A percentile compares a stretch with the other conserved stretches of the same genome.
These are phyloP conservation scores for Orbilia brochopaga DNA, from an alignment of 2,329 filamentous ascomycete species.

Conservation along the genomic window DNA sequence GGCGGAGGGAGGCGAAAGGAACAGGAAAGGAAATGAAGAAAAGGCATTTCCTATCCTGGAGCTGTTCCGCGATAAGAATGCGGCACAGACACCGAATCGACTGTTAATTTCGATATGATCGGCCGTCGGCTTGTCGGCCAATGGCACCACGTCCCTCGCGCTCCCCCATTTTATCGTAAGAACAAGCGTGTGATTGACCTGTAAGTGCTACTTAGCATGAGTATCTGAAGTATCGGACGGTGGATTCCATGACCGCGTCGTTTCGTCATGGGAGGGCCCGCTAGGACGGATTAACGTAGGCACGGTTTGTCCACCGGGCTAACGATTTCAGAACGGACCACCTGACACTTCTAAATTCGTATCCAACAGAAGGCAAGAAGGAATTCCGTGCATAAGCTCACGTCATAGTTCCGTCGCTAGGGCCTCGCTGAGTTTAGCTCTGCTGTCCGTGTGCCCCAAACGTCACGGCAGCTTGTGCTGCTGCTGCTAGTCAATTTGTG, in stretches of 20 bases:
- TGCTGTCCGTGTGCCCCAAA: conserved; percentile 12
- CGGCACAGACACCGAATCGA: neutral
- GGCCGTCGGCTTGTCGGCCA: conserved; percentile 5
- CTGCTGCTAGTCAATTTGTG: neutral
- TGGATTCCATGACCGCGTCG: conserved; percentile 17
- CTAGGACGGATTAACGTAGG: neutral
- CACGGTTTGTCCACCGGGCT: conserved; percentile 22
- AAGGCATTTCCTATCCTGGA: neutral
- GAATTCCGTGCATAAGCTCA: conserved; percentile 50
- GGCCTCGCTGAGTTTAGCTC: conserved; percentile 23
- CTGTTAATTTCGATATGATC: conserved; percentile 3
- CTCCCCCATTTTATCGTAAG: too few relatives aligned
- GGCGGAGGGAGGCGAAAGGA: neutral
- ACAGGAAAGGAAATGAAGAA: neutral
- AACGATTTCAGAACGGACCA: conserved; percentile 51
- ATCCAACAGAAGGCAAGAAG: conserved; percentile 49
- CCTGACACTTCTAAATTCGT: conserved; percentile 51
- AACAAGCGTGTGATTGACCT: too few relatives aligned
- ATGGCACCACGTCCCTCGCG: conserved; percentile 11
- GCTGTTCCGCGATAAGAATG: conserved; percentile 6
- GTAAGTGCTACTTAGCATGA: too few relatives aligned
- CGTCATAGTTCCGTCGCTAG: conserved; percentile 48
- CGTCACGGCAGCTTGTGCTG: conserved; percentile 28
- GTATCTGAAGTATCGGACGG: too few relatives aligned
- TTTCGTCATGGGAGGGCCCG: conserved; percentile 35